Base-by-base conservation (phyloP, 805 yeast genomes). In the Ogataea parapolymorpha region DNA sequence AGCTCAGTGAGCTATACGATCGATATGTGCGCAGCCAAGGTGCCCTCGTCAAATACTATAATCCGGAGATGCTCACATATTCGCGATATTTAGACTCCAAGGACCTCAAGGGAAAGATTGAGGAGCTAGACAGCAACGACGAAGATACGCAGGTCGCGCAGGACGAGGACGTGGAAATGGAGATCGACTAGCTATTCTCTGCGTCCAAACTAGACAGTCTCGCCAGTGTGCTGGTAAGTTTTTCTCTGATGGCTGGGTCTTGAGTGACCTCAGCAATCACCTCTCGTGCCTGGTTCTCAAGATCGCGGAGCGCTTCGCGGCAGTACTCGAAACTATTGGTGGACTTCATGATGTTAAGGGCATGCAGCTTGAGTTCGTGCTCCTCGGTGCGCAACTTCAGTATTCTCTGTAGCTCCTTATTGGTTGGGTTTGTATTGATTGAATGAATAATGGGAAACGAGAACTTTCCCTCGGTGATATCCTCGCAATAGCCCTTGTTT, bases 381-480 rank as follows among this genome's bases (percentile, higher is more conserved):
- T 80, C 82, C 1, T 59, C 53, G 0, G 89, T 79, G 32, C 71
- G 72, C 49, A 72, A 68, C 42, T 67, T 68, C 41, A 83, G 59
- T n/a, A 80, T 78, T 34, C 71, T 69, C 39, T 71, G 46, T 9
- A 80, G 56, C 38, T 71, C 72, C 40, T 65, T 61, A 37, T 70
- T 67, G 1, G 53, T 46, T 2, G 53, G 45, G 35, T 67, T 67
- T 26, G 56, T 52, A 14, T 66, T 54, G 2, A 83, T 61, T 4
- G 81, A 72, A 59, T 87, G 93, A 13, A 90, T 74, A 2, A 90
- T 79, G 0, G 96, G 96, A 48, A 86, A 84, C 0, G 95, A 86
- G 45, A 84, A 77, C 61, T 89, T 90, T 0, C 96, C 96, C 59
- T 90, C 96, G 0, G 88, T 78, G 23, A 90, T 72, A 56, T 90